These are phyloP conservation scores for Polygonum aviculare DNA, from an alignment of 148 eudicot species.

Conservation along the genomic window DNA sequence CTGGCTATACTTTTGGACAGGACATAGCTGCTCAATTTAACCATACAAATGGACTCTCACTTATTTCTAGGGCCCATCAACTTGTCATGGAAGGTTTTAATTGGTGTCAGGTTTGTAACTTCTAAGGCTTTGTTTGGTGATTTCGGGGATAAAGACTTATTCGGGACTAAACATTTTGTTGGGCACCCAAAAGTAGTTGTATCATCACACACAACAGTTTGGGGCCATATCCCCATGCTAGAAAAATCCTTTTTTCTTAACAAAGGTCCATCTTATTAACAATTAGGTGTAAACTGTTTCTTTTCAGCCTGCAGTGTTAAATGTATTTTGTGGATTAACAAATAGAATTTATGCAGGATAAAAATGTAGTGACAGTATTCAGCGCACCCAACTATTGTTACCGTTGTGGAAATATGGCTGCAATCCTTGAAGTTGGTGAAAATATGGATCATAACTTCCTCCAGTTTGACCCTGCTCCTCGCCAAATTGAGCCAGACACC, in stretches of 20 bases:
- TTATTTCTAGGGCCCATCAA: constrained; percentile 30
- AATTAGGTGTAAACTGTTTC: not conserved
- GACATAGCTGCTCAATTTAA: constrained; percentile 27
- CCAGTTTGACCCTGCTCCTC: constrained; percentile 24
- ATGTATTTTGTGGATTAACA: not conserved
- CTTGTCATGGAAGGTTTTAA: constrained; percentile 31
- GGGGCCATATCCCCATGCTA: too few species aligned
- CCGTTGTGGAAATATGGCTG: constrained; percentile 30
- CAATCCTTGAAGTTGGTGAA: constrained; percentile 25
- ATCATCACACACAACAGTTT: too few species aligned
- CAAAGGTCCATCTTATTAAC: too few species aligned
- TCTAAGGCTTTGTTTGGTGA: too few species aligned
- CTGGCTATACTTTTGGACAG: constrained; percentile 29
- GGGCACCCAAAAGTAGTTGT: too few species aligned
- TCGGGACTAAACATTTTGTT: too few species aligned
- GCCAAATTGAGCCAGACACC: constrained; percentile 18
- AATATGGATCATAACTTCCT: constrained; percentile 25
- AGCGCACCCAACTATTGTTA: constrained; percentile 31
- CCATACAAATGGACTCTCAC: constrained; percentile 23
- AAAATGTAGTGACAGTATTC: constrained; percentile 28
- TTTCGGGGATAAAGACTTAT: too few species aligned
- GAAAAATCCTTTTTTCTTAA: too few species aligned
- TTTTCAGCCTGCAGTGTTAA: not conserved
- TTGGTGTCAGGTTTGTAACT: constrained; percentile 23
- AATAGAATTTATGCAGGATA: constrained; percentile 14